Base-by-base conservation (phyloP, 106 monocot species). In the Alisma plantagoaquatica region DNA sequence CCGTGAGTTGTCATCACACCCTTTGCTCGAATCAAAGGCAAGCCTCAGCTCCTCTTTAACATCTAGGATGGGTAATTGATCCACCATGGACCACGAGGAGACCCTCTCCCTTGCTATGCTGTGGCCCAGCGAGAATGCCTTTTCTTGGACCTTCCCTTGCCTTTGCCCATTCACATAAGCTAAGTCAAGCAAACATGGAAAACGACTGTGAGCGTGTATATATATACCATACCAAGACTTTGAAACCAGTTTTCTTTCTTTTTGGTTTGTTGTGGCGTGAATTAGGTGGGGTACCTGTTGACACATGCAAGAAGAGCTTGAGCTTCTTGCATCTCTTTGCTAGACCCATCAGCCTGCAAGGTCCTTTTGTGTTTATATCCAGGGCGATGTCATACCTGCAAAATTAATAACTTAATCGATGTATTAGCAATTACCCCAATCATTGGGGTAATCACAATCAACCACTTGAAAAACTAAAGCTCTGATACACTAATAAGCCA, bases 281-380 rank as follows among this genome's bases (percentile, higher is more conserved):
- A 38, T 33, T 27, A 8, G 9, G n/a, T 58, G 9, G 11, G 18
- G 19, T 25, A 91, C 91, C 91, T 63, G 85, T 92, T 42, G 92
- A 92, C 45, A 92, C 73, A 30, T 92, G 92, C 35, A 92, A 41
- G 66, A 92, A 92, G 47, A 92, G 79, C 54, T 77, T 62, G 17
- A 92, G 76, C 22, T 71, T 78, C 50, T 71, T 68, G 41, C 75
- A 86, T 47, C 71, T 54, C 73, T 79, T 82, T 23, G 86, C 82
- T 23, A 86, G 79, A 26, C 71, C 73, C 86, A 92, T 82, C 15
- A 92, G 54, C 43, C 92, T 75, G 41, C 45, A 63, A 22, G 92
- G 73, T 42, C 92, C 92, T 46, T 78, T 57, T n/a, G 92, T 92
- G 86, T 92, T 92, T 76, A 79, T 86, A 69, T 92, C 86, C 17